These are phyloP conservation scores for Daldinia bambusicola DNA, from an alignment of 495 filamentous ascomycete genomes.

Conservation along the genomic window DNA sequence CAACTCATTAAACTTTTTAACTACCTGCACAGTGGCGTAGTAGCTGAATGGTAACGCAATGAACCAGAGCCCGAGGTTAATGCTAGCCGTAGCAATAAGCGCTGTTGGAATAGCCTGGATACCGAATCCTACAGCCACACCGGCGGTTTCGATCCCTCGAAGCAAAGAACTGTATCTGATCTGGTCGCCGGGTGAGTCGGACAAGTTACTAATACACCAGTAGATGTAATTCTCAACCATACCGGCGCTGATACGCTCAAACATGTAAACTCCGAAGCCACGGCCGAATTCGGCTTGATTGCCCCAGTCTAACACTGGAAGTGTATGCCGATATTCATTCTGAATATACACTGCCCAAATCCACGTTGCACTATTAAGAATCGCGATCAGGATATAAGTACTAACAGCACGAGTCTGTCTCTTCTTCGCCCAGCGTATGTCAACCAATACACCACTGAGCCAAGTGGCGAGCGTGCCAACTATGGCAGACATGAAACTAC, in stretches of 20 bases:
- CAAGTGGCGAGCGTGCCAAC: slow-evolving; percentile 53
- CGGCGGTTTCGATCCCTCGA: slow-evolving; percentile 56
- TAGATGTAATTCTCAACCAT: slow-evolving; percentile 61
- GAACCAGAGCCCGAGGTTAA: slow-evolving; percentile 57
- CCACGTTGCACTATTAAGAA: slow-evolving; percentile 46
- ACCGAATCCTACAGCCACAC: slow-evolving; percentile 55
- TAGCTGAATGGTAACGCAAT: slow-evolving; percentile 56
- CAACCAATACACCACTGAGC: slow-evolving; percentile 41
- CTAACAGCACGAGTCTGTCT: slow-evolving; percentile 40
- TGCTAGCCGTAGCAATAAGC: slow-evolving; percentile 55
- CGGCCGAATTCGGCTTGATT: slow-evolving; percentile 53
- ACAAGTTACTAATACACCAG: slow-evolving; percentile 58
- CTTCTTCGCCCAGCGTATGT: slow-evolving; percentile 39
- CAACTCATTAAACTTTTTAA: slow-evolving; percentile 48
- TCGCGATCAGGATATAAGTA: slow-evolving; percentile 42
- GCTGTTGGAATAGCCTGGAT: slow-evolving; percentile 57
- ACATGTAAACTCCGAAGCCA: slow-evolving; percentile 56
- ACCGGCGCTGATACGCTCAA: slow-evolving; percentile 52
- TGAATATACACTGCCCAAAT: slow-evolving; percentile 48
- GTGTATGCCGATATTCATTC: slow-evolving; percentile 39
- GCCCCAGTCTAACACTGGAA: slow-evolving; percentile 32
- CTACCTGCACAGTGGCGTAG: slow-evolving; percentile 55
- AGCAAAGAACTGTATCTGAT: slow-evolving; percentile 57
- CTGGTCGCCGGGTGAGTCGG: slow-evolving; percentile 56
- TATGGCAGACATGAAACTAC: slow-evolving; percentile 54